Evolutionary conservation across 148 eudicot species (phyloP), one percentile per base, ranked within the genome.

Genomic region (Drosera capensis): DNA sequence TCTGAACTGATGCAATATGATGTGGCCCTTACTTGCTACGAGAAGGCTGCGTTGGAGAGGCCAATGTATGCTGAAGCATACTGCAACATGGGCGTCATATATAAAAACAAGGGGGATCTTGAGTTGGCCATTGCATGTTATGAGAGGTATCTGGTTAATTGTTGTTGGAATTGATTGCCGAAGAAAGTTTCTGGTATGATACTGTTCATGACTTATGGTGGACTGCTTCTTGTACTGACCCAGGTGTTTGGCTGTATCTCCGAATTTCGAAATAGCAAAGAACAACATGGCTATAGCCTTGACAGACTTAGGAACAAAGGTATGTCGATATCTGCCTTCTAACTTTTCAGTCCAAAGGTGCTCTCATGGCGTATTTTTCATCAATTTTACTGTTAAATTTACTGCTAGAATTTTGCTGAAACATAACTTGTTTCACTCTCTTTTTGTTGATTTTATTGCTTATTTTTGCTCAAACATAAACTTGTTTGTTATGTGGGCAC

Each of bases 1-100:
- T 90, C 95, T 41, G 99, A 90, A 64, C 67, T 90, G 87, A 78
- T 85, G 94, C 95, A 90, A 78, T 90, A 85, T 64, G 99, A 90
- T 49, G 61, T 71, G 47, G 99, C 95, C 46, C 95, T 90, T 52
- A 58, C 67, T 40, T 90, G 93, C 68, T 90, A 90, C 54, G 95
- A 90, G 63, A 90, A 76, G 73, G 99, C 95, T 62, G 99, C 94
- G 46, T 49, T 81, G 41, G 95, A 80, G 61, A 75, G 95, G 60
- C 99, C 99, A 38, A 85, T 90, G 95, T 90, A 90, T 74, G 94
- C 95, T 41, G 99, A 90, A 76, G 99, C 99, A 46, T 90, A 80
- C 62, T 90, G 99, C 74, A 90, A 90, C 61, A 90, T 90, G 95
- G 99, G 99, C 55, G 95, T 90, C 56, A 90, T 90, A 48, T 90